Evolutionary conservation across 305 asterid species (phyloP).

Genomic region (Fraxinus greggii): DNA sequence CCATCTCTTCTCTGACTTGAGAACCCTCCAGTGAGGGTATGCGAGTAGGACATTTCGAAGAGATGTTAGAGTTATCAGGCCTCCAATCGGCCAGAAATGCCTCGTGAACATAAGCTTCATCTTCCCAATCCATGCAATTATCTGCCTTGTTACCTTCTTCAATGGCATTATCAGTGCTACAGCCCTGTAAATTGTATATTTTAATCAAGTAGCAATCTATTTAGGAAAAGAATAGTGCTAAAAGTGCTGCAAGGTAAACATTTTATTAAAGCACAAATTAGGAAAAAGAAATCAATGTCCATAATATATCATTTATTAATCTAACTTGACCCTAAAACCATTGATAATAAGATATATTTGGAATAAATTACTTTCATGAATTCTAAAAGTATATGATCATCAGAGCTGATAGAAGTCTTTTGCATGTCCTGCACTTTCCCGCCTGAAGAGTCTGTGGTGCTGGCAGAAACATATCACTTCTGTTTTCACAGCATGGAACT

Average conservation of each 20-base stretch:
- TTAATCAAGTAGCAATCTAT: conserved; percentile 18
- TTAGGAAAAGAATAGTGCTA: conserved; percentile 3
- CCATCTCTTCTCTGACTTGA: conserved; percentile 39
- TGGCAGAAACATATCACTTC: background rate
- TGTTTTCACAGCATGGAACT: background rate
- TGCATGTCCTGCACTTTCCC: background rate
- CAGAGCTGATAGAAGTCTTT: background rate
- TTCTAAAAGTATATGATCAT: background rate
- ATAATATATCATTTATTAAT: background rate
- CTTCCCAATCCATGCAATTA: conserved; percentile 59
- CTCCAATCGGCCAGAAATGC: conserved; percentile 97
- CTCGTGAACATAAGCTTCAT: conserved; percentile 89
- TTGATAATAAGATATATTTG: background rate
- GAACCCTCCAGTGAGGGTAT: conserved; percentile 37
- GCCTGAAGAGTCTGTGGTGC: background rate
- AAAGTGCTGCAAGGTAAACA: background rate
- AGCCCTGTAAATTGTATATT: conserved; percentile 45
- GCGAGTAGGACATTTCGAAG: conserved; percentile 34
- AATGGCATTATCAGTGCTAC: conserved; percentile 49
- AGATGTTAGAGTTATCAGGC: conserved; percentile 46
- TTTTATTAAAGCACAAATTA: background rate
- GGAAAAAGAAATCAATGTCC: background rate
- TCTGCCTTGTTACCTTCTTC: conserved; percentile 52
- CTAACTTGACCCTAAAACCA: background rate
- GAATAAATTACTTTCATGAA: background rate